These are phyloP conservation scores for Aspergillus steynii DNA, from an alignment of 495 filamentous ascomycete species.

Conservation along the genomic window DNA sequence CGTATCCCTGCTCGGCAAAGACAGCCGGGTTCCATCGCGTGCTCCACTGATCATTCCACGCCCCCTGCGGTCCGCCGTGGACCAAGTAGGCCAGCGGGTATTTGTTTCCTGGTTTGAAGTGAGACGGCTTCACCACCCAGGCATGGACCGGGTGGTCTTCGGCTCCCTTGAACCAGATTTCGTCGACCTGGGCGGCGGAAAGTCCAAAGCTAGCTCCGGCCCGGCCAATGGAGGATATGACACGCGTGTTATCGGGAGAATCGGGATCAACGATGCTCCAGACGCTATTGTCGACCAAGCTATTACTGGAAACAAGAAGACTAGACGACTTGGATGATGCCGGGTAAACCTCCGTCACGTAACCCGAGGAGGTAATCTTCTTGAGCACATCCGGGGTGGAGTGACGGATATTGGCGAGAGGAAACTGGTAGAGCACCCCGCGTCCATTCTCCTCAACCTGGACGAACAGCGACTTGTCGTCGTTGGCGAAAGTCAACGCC, in stretches of 20 bases:
- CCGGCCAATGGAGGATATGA: constrained; percentile 66
- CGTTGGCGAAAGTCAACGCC: constrained; percentile 61
- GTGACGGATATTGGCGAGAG: constrained; percentile 48
- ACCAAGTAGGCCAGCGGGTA: constrained; percentile 85
- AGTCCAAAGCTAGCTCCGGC: constrained; percentile 72
- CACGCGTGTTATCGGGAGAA: constrained; percentile 35
- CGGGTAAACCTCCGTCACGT: constrained; percentile 57
- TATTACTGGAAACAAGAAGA: constrained; percentile 66
- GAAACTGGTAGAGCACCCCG: constrained; percentile 63
- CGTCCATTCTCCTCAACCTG: constrained; percentile 67
- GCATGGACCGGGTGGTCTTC: constrained; percentile 71
- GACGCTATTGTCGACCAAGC: constrained; percentile 66
- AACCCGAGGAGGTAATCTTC: constrained; percentile 60
- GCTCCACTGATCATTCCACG: constrained; percentile 81
- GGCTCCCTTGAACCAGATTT: constrained; percentile 70
- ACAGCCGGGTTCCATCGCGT: constrained; percentile 91
- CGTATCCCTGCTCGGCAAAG: constrained; percentile 89
- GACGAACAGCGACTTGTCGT: constrained; percentile 64
- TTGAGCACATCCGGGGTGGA: constrained; percentile 55
- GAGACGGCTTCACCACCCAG: constrained; percentile 76
- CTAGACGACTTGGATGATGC: constrained; percentile 48
- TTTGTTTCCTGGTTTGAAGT: constrained; percentile 69
- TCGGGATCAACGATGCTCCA: constrained; percentile 62
- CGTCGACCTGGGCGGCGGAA: constrained; percentile 57
- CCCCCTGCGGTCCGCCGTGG: constrained; percentile 86